Evolutionary conservation across 2,329 filamentous ascomycete species (phyloP).

Genomic region (Epichloe aotearoae): DNA sequence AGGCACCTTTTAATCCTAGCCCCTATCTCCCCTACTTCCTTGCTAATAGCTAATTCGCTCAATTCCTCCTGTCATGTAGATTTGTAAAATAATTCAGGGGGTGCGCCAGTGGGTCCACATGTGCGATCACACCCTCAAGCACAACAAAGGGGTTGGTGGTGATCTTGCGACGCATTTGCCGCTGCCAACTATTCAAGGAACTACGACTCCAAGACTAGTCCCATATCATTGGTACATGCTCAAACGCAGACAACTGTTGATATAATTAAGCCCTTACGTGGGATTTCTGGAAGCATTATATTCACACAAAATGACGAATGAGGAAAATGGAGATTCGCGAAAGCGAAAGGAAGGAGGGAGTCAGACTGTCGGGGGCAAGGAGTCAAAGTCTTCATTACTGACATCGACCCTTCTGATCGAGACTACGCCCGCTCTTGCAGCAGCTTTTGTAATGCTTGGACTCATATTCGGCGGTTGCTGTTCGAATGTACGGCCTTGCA

Average conservation of each 20-base stretch:
- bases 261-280: too few species aligned
- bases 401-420: background rate
- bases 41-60: too few species aligned
- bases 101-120: too few species aligned
- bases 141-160: too few species aligned
- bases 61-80: too few species aligned
- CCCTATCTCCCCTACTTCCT: too few species aligned
- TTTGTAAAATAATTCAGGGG: too few species aligned
- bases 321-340: background rate
- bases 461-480: conserved; percentile 95
- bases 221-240: background rate
- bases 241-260: background rate
- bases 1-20: too few species aligned
- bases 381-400: background rate
- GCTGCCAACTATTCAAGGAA: too few species aligned
- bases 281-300: background rate
- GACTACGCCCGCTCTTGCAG: conserved; percentile 28
- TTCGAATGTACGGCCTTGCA: conserved; percentile 55
- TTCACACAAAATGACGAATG: background rate
- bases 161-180: too few species aligned
- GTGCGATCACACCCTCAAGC: too few species aligned
- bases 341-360: conserved; percentile 1
- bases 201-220: too few species aligned
- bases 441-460: conserved; percentile 52
- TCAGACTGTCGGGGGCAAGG: background rate